A percentile compares a stretch with the other conserved stretches of the same genome.
Evolutionary conservation across 2,329 filamentous ascomycete genomes (phyloP).

Genomic region (Graphilbum ipis-grandicollis): DNA sequence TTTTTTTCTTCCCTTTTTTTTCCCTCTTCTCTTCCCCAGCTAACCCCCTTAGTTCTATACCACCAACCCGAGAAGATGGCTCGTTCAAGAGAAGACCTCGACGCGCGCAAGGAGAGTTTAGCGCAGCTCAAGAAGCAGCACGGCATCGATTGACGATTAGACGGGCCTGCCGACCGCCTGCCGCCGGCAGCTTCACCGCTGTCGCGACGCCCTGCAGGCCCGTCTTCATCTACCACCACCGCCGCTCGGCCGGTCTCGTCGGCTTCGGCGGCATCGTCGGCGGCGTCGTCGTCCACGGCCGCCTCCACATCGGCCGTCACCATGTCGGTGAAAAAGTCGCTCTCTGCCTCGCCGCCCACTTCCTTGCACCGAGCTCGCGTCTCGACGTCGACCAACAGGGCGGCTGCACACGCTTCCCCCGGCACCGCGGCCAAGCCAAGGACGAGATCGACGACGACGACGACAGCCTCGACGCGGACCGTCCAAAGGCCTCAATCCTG

Average conservation of each 20-base stretch:
- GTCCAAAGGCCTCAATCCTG: too few species aligned
- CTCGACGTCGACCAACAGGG: too few species aligned
- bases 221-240: slow-evolving; percentile 26
- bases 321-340: slow-evolving; percentile 15
- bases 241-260: slow-evolving; percentile 12
- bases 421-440: neutral
- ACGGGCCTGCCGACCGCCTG: slow-evolving; percentile 45
- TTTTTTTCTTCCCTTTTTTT: slow-evolving; percentile 3
- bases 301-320: slow-evolving; percentile 12
- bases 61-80: slow-evolving; percentile 50
- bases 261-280: too few species aligned
- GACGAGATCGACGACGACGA: slow-evolving; percentile 1
- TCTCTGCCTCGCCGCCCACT: neutral
- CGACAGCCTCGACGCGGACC: slow-evolving; percentile 1
- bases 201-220: slow-evolving; percentile 37
- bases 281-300: slow-evolving; percentile 20
- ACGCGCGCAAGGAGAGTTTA: slow-evolving; percentile 89
- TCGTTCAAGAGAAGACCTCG: slow-evolving; percentile 84
- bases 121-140: slow-evolving; percentile 96
- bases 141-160: slow-evolving; percentile 90
- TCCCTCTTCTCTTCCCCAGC: neutral
- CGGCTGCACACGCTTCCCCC: too few species aligned
- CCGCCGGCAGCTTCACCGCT: slow-evolving; percentile 15
- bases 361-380: neutral
- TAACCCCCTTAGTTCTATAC: slow-evolving; percentile 31